Percentiles rank a stretch among this genome's conserved stretches.
These are phyloP conservation scores for Torulaspora gathmanii DNA, from an alignment of 805 yeast species.

Conservation along the genomic window DNA sequence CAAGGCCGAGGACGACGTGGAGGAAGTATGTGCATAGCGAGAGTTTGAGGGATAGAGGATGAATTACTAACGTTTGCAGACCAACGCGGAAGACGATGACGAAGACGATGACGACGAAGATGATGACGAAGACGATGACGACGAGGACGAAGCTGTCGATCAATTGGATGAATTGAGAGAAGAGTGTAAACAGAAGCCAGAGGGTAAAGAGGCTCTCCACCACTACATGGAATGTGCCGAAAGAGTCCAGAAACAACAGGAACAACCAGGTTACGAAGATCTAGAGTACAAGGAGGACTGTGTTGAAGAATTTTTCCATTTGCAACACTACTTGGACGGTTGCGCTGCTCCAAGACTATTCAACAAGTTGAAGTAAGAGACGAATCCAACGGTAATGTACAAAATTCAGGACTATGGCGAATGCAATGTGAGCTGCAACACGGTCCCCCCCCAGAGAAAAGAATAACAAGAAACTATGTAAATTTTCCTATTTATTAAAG, in stretches of 20 bases:
- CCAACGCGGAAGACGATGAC: conserved; percentile 35
- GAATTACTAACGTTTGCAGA: conserved; percentile 18
- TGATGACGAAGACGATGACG: conserved; percentile 66
- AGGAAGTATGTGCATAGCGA: conserved; percentile 10
- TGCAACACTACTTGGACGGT: conserved; percentile 88
- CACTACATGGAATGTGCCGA: conserved; percentile 93
- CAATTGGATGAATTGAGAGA: conserved; percentile 59
- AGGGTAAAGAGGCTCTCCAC: conserved; percentile 71
- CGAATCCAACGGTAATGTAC: conserved; percentile 1
- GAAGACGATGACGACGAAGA: conserved; percentile 41
- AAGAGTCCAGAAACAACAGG: conserved; percentile 84
- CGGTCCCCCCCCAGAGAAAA: background rate
- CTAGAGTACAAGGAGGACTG: conserved; percentile 90
- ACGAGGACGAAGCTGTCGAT: conserved; percentile 65
- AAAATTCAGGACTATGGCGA: background rate
- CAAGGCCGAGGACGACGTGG: conserved; percentile 58
- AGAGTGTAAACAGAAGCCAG: conserved; percentile 63
- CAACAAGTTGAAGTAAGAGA: conserved; percentile 67
- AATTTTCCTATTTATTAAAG: conserved; percentile 7
- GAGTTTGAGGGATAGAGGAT: background rate
- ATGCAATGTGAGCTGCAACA: background rate
- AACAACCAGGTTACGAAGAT: conserved; percentile 78
- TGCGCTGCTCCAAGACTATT: conserved; percentile 88
- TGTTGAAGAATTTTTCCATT: conserved; percentile 96
- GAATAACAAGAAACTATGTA: conserved; percentile 1